A percentile compares a stretch with the other conserved stretches of the same genome.
phyloP scores from a whole-genome alignment of 208 protist species.

The Crithidia fasciculata region DNA sequence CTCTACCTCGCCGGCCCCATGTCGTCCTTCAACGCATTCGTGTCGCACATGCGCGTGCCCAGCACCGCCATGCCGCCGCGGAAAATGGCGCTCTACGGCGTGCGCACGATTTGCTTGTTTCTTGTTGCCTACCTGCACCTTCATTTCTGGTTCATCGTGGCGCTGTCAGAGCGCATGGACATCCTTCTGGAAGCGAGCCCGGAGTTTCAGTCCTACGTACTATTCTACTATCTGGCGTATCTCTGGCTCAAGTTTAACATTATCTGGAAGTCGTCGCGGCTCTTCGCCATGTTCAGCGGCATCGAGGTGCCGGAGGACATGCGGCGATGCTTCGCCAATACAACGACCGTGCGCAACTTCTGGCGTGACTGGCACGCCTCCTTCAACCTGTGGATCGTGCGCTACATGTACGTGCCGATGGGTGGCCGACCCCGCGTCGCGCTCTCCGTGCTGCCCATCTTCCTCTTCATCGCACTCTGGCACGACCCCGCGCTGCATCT shows the following conservation, averaged over 20 bases:
- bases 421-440: slow-evolving; percentile 64
- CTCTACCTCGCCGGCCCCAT: slow-evolving; percentile 92
- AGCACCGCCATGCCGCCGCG: slow-evolving; percentile 34
- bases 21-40: slow-evolving; percentile 89
- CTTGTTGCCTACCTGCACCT: neutral
- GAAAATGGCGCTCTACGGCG: slow-evolving; percentile 21
- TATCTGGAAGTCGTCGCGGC: slow-evolving; percentile 89
- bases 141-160: slow-evolving; percentile 3
- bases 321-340: slow-evolving; percentile 86
- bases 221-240: slow-evolving; percentile 35
- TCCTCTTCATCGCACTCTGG: slow-evolving; percentile 94
- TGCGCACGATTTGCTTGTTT: slow-evolving; percentile 1
- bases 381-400: slow-evolving; percentile 94
- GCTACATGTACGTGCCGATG: slow-evolving; percentile 95
- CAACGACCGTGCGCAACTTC: slow-evolving; percentile 87
- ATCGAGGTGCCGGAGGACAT: slow-evolving; percentile 92
- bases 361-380: slow-evolving; percentile 94
- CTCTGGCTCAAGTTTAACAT: slow-evolving; percentile 92
- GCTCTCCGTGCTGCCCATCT: slow-evolving; percentile 86
- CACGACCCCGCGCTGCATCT: slow-evolving; percentile 86
- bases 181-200: neutral
- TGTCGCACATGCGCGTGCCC: slow-evolving; percentile 60
- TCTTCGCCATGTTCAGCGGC: slow-evolving; percentile 82
- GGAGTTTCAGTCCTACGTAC: neutral
- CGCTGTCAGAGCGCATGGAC: slow-evolving; percentile 1